These are phyloP conservation scores for Saussurea involucrata DNA, from an alignment of 129 eudicot genomes.

Conservation along the genomic window DNA sequence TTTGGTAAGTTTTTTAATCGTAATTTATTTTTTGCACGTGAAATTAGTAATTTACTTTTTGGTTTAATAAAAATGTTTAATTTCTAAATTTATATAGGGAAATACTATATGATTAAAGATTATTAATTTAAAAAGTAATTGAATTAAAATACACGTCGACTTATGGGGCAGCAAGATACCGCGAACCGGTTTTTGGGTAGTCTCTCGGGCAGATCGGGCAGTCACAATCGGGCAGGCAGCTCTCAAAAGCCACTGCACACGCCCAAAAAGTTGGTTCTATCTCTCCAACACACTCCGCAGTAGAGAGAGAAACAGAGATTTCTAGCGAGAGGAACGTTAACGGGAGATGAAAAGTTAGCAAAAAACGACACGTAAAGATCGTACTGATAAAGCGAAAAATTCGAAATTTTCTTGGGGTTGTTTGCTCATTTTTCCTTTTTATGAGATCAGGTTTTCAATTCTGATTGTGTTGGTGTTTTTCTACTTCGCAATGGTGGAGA, in stretches of 20 bases:
- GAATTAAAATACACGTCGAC: conserved; percentile 12
- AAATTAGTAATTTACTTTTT: no score
- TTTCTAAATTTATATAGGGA: no score
- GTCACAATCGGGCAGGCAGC: conserved; percentile 35
- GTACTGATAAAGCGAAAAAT: neutral
- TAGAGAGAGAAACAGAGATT: conserved; percentile 21
- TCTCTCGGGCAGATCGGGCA: conserved; percentile 42
- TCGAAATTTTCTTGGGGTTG: neutral
- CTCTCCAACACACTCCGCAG: conserved; percentile 14
- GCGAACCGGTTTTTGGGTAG: conserved; percentile 30
- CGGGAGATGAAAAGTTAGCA: conserved; percentile 32
- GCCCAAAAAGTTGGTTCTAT: conserved; percentile 42
- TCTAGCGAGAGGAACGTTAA: conserved; percentile 19
- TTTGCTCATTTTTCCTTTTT: neutral
- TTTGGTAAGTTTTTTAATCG: no score
- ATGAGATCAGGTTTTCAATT: conserved; percentile 19
- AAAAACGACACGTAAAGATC: conserved; percentile 23
- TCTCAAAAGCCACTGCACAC: conserved; percentile 44
- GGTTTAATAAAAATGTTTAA: no score
- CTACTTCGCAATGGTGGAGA: conserved; percentile 15
- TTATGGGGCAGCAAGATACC: conserved; percentile 28
- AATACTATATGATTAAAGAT: neutral
- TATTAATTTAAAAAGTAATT: neutral
- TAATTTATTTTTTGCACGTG: no score
- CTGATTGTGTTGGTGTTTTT: conserved; percentile 3